Percentiles rank a stretch among this genome's conserved stretches.
Evolutionary conservation across 2,329 filamentous ascomycete species (phyloP).

Genomic region (Sphaerostilbella broomeana): DNA sequence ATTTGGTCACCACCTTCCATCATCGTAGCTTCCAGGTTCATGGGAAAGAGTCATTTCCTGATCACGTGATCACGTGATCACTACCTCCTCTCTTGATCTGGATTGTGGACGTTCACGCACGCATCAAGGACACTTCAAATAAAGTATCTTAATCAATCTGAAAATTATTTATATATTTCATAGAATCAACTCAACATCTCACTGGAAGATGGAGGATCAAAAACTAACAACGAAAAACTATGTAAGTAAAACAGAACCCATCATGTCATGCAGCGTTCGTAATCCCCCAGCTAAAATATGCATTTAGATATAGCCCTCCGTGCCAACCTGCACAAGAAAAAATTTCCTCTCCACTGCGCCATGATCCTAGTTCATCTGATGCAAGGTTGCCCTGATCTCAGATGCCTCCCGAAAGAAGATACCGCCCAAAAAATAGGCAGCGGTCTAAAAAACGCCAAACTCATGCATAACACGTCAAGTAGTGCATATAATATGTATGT

Average conservation of each 20-base stretch:
- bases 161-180: not conserved
- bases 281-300: constrained; percentile 8
- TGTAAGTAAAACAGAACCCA: constrained; percentile 4
- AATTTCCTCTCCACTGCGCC: too few relatives aligned
- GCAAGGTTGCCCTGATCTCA: constrained; percentile 15
- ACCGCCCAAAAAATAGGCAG: constrained; percentile 12
- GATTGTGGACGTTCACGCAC: too few relatives aligned
- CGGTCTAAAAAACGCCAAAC: constrained; percentile 14
- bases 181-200: constrained; percentile 1
- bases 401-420: constrained; percentile 15
- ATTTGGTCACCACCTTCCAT: too few relatives aligned
- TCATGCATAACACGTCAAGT: constrained; percentile 13
- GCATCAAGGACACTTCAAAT: too few relatives aligned
- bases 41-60: too few relatives aligned
- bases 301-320: too few relatives aligned
- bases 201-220: not conserved
- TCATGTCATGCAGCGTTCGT: constrained; percentile 1
- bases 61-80: too few relatives aligned
- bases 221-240: constrained; percentile 1
- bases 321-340: too few relatives aligned
- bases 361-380: constrained; percentile 11
- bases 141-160: not conserved
- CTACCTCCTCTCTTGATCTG: too few relatives aligned
- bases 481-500: not conserved
- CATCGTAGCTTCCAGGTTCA: too few relatives aligned